phyloP scores from a whole-genome alignment of 768 basidiomycete genomes.

The Termitomyces sp. region DNA sequence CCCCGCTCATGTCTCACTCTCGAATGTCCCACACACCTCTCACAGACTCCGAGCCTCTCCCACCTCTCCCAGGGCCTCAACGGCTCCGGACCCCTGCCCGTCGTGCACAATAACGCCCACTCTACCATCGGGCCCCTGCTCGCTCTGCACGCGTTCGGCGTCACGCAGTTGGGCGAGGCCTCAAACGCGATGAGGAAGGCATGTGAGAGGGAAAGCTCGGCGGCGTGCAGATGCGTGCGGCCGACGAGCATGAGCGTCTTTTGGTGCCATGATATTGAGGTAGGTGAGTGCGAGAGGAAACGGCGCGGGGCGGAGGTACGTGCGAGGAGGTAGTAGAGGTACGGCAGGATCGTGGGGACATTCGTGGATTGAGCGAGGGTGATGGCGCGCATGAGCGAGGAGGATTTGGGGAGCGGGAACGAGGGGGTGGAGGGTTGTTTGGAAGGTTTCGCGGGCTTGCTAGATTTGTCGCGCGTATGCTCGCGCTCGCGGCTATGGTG shows the following conservation, averaged over 20 bases:
- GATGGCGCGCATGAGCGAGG: constrained; percentile 38
- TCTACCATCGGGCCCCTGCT: constrained; percentile 35
- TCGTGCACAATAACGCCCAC: constrained; percentile 36
- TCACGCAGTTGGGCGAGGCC: constrained; percentile 23
- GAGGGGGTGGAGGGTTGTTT: background rate
- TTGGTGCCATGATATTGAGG: constrained; percentile 38
- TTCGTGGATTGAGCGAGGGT: constrained; percentile 34
- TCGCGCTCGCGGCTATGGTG: background rate
- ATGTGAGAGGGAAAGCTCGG: constrained; percentile 36
- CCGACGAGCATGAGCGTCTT: constrained; percentile 33
- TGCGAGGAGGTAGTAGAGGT: constrained; percentile 45
- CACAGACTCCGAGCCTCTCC: constrained; percentile 29
- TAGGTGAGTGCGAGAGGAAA: constrained; percentile 27
- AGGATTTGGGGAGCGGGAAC: constrained; percentile 12
- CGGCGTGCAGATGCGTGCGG: constrained; percentile 33
- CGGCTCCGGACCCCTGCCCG: constrained; percentile 25
- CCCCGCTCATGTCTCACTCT: constrained; percentile 25
- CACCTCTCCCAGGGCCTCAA: constrained; percentile 28
- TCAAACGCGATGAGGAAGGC: constrained; percentile 36
- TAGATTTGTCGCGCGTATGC: background rate
- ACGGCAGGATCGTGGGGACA: constrained; percentile 36
- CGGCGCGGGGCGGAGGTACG: constrained; percentile 28
- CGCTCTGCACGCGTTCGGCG: constrained; percentile 23
- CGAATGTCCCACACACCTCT: constrained; percentile 24
- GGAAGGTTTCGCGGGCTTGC: background rate